A percentile compares a stretch with the other conserved stretches of the same genome.
These are phyloP conservation scores for Drechslera avenae DNA, from an alignment of 2,329 filamentous ascomycete species.

Conservation along the genomic window DNA sequence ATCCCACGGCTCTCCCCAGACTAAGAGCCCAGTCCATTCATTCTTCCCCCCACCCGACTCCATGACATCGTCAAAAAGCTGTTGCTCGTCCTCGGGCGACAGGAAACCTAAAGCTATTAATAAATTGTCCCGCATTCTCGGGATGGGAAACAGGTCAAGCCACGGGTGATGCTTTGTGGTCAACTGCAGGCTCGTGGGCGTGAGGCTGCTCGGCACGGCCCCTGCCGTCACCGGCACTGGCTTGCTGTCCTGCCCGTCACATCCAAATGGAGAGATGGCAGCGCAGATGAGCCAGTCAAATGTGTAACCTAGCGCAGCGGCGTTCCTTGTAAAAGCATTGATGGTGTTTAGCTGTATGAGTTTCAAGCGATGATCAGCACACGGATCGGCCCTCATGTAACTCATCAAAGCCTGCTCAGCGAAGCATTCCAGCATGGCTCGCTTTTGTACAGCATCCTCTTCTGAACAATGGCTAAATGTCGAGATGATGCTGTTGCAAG, in stretches of 20 bases:
- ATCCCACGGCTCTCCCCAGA: constrained; percentile 58
- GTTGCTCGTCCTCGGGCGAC: constrained; percentile 28
- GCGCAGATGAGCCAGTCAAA: constrained; percentile 12
- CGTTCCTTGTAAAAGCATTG: constrained; percentile 16
- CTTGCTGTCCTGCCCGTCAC: constrained; percentile 6
- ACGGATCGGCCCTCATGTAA: constrained; percentile 22
- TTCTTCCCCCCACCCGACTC: constrained; percentile 9
- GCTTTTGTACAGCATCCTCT: not conserved
- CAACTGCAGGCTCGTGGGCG: constrained; percentile 36
- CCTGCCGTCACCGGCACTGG: not conserved
- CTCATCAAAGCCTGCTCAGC: constrained; percentile 23
- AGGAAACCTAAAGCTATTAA: constrained; percentile 41
- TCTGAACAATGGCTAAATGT: constrained; percentile 1
- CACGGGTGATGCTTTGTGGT: constrained; percentile 50
- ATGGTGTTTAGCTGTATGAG: constrained; percentile 22
- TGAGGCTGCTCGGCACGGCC: not conserved
- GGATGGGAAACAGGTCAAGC: constrained; percentile 47
- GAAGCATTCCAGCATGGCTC: constrained; percentile 16
- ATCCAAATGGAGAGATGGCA: constrained; percentile 21
- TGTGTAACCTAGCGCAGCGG: constrained; percentile 14
- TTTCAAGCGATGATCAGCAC: constrained; percentile 14
- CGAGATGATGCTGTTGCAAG: not conserved
- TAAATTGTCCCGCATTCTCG: constrained; percentile 25
- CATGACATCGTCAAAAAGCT: constrained; percentile 23
- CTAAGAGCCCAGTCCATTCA: constrained; percentile 41